A percentile compares a stretch with the other conserved stretches of the same genome.
Evolutionary conservation across 306 rosid species (phyloP).

Genomic region (Castanea sativa): DNA sequence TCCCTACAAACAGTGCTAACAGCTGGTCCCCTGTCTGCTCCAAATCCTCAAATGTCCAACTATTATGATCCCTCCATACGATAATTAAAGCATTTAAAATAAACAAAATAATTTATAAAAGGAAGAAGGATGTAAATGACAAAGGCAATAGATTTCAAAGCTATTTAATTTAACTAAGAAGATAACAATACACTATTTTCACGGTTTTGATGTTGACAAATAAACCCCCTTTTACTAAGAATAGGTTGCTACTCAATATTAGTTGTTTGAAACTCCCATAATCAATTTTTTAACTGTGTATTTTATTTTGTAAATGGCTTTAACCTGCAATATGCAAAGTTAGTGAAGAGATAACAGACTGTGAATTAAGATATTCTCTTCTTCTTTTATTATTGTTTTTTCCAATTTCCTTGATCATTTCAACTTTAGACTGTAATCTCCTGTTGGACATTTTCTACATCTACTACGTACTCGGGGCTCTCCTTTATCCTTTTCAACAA

Average conservation of each 20-base stretch:
- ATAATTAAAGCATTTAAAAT: conserved; percentile 7
- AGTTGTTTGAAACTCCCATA: neutral
- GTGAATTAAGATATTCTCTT: neutral
- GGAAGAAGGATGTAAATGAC: neutral
- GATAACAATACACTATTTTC: neutral
- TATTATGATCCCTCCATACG: no score
- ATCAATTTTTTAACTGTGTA: neutral
- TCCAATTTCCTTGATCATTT: neutral
- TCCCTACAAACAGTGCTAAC: no score
- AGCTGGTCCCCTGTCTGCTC: no score
- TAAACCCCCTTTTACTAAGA: conserved; percentile 3
- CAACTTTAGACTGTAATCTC: neutral
- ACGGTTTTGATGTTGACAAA: conserved; percentile 18
- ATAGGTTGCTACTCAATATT: neutral
- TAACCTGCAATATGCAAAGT: conserved; percentile 1
- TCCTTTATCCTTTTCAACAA: neutral
- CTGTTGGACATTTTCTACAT: neutral
- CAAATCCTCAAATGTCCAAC: no score
- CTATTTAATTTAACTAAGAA: neutral
- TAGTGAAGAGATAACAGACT: neutral
- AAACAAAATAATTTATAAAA: neutral
- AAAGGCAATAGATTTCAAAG: neutral
- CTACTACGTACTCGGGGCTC: neutral
- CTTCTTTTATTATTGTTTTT: neutral
- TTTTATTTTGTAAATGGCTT: neutral